A percentile compares a stretch with the other conserved stretches of the same genome.
These are phyloP conservation scores for Acanthamoeba lenticulata DNA, from an alignment of 208 protist species.

Conservation along the genomic window DNA sequence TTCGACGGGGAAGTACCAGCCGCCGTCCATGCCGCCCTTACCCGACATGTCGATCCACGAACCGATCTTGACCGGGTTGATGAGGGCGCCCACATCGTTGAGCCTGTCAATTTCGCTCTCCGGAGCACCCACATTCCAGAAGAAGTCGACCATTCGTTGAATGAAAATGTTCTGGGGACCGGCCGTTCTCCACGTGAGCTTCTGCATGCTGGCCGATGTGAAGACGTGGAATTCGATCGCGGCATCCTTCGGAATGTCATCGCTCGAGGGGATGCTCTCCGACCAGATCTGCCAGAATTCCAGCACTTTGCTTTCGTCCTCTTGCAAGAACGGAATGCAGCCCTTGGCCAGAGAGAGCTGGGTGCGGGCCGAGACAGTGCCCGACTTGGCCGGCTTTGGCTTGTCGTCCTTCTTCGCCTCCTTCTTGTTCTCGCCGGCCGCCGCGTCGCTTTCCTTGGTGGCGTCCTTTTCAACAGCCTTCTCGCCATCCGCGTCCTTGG, in stretches of 20 bases:
- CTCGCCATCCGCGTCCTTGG: neutral
- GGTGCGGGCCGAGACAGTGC: neutral
- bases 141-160: slow-evolving; percentile 85
- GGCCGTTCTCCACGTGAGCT: slow-evolving; percentile 79
- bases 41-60: slow-evolving; percentile 85
- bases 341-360: neutral
- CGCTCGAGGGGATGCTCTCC: slow-evolving; percentile 75
- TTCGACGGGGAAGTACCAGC: slow-evolving; percentile 85
- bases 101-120: slow-evolving; percentile 82
- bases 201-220: slow-evolving; percentile 81
- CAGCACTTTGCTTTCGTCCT: slow-evolving; percentile 80
- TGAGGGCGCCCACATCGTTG: slow-evolving; percentile 82
- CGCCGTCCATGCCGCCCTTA: slow-evolving; percentile 84
- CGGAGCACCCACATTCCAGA: slow-evolving; percentile 85
- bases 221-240: slow-evolving; percentile 80
- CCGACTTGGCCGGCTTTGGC: neutral
- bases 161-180: slow-evolving; percentile 84
- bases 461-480: neutral
- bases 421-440: neutral
- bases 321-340: slow-evolving; percentile 66
- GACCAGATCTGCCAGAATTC: slow-evolving; percentile 83
- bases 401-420: neutral
- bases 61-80: slow-evolving; percentile 83
- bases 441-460: neutral
- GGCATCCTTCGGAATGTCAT: slow-evolving; percentile 68